Conservation (phyloP, 805 yeast genomes). For the Wickerhamomyces mucosus region DNA sequence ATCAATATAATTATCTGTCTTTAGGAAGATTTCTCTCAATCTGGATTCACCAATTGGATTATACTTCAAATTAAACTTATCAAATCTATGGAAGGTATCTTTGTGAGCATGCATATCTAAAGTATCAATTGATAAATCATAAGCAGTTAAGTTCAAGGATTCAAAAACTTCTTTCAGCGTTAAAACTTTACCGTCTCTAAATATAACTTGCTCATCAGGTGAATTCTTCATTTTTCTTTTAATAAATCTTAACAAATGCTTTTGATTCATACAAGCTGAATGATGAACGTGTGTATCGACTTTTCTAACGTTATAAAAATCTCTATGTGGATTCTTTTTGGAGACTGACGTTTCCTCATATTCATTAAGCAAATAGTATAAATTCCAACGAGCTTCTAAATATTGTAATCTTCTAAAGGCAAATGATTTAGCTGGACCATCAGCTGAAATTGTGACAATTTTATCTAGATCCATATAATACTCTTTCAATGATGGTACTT, state of each 20-base stretch:
- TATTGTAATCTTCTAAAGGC: constrained; percentile 91
- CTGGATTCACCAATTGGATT: constrained; percentile 98
- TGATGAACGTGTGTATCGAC: constrained; percentile 99
- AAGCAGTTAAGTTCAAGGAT: constrained; percentile 84
- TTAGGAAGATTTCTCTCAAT: constrained; percentile 87
- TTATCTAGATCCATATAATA: constrained; percentile 77
- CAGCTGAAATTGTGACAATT: constrained; percentile 68
- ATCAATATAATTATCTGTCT: constrained; percentile 86
- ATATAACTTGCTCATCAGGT: constrained; percentile 85
- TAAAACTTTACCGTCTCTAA: constrained; percentile 83
- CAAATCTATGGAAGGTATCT: constrained; percentile 96
- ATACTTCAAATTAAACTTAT: constrained; percentile 92
- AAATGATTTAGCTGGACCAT: constrained; percentile 95
- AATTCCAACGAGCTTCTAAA: constrained; percentile 93
- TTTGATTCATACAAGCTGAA: constrained; percentile 98
- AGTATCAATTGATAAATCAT: constrained; percentile 92
- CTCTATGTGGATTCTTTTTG: constrained; percentile 92
- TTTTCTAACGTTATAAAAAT: constrained; percentile 91
- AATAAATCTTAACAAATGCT: constrained; percentile 88
- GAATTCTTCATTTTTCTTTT: constrained; percentile 85
- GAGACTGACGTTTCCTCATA: constrained; percentile 87
- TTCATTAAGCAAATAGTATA: constrained; percentile 81
- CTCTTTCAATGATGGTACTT: constrained; percentile 78
- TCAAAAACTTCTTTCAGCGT: constrained; percentile 86
- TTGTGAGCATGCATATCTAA: constrained; percentile 99